Percentiles rank a stretch among this genome's conserved stretches.
Evolutionary conservation across 345 rosid species (phyloP).

Genomic region (Pugionium cornutum): DNA sequence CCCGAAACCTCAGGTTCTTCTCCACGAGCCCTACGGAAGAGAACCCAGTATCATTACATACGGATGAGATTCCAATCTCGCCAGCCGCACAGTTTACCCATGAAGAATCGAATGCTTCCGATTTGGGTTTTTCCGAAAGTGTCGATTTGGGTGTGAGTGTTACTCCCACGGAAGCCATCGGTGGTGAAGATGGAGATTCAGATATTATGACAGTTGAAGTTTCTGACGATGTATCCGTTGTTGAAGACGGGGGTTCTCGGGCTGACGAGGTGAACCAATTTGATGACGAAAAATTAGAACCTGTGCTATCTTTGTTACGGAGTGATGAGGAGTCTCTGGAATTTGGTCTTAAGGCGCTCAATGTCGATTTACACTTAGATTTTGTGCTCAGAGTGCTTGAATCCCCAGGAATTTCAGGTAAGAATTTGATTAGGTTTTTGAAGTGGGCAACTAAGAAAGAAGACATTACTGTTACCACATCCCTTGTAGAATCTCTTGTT

Average conservation of each 20-base stretch:
- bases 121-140: conserved; percentile 26
- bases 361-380: conserved; percentile 47
- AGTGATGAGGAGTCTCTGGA: conserved; percentile 64
- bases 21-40: conserved; percentile 38
- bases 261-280: conserved; percentile 45
- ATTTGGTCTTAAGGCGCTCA: conserved; percentile 50
- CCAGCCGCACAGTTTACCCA: conserved; percentile 13
- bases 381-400: conserved; percentile 59
- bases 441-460: conserved; percentile 55
- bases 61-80: conserved; percentile 26
- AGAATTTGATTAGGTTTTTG: conserved; percentile 61
- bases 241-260: conserved; percentile 28
- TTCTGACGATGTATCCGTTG: conserved; percentile 25
- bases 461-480: conserved; percentile 40
- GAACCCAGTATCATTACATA: conserved; percentile 25
- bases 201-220: conserved; percentile 20
- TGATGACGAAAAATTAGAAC: conserved; percentile 54
- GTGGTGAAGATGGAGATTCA: conserved; percentile 26
- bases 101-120: conserved; percentile 24
- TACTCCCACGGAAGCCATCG: conserved; percentile 14
- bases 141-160: conserved; percentile 32
- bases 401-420: conserved; percentile 52
- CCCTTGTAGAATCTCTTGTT: conserved; percentile 52
- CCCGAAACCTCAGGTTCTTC: conserved; percentile 42
- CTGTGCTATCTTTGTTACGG: conserved; percentile 62